phyloP scores from a whole-genome alignment of 2,329 filamentous ascomycete genomes.

The Rugonectria rugulosa region DNA sequence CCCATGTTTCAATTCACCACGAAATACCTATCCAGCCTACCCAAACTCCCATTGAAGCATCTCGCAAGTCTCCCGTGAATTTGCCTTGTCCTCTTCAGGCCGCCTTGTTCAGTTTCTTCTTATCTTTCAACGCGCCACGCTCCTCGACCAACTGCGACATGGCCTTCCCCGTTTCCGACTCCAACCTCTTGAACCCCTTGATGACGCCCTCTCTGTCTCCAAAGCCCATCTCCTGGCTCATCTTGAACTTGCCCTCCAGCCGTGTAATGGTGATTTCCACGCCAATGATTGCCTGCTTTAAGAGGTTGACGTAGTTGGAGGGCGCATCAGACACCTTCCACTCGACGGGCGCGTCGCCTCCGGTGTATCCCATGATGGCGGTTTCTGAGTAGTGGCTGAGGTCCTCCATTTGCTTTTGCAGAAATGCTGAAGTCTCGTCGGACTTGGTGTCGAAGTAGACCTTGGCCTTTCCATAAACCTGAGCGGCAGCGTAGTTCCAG shows the following conservation, averaged over 20 bases:
- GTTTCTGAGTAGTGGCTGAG: constrained; percentile 60
- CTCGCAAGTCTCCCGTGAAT: no score
- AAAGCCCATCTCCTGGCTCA: constrained; percentile 66
- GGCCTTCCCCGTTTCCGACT: constrained; percentile 39
- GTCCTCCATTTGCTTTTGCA: constrained; percentile 60
- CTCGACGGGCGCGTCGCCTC: constrained; percentile 41
- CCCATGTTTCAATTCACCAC: no score
- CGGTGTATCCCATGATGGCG: constrained; percentile 63
- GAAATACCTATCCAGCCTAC: no score
- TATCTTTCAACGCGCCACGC: constrained; percentile 39
- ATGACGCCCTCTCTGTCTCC: constrained; percentile 65
- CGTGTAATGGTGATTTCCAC: constrained; percentile 64
- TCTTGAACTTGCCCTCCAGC: constrained; percentile 70
- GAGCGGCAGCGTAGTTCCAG: constrained; percentile 73
- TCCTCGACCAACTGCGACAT: constrained; percentile 45
- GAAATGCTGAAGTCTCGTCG: constrained; percentile 51
- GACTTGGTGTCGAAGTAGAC: constrained; percentile 60
- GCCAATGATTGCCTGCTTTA: constrained; percentile 67
- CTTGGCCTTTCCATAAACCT: constrained; percentile 66
- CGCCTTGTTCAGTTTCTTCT: constrained; percentile 17
- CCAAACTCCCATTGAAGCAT: no score
- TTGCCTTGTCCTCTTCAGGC: no score
- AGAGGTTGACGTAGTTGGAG: constrained; percentile 60
- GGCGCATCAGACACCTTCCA: constrained; percentile 69
- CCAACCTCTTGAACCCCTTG: constrained; percentile 57